Evolutionary conservation across 2,329 filamentous ascomycete species (phyloP).

Genomic region (Chaetomium strumarium): DNA sequence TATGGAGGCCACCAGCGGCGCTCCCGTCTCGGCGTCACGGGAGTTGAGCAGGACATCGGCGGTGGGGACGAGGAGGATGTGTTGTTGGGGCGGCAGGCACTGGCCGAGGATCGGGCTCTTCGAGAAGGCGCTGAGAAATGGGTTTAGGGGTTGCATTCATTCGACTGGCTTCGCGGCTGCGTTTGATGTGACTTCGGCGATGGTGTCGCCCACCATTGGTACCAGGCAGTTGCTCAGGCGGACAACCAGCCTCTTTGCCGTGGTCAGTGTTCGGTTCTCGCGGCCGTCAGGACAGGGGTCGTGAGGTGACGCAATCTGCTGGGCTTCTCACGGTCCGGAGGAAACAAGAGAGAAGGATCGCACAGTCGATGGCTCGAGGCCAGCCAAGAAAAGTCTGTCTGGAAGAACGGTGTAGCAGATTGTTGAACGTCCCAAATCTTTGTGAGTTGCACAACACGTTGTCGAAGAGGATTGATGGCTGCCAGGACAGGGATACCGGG

Average conservation of each 20-base stretch:
- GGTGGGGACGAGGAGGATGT: slow-evolving; percentile 88
- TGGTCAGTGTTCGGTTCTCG: not conserved
- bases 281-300: no score
- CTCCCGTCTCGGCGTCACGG: slow-evolving; percentile 80
- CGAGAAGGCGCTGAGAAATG: slow-evolving; percentile 97
- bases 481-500: no score
- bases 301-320: no score
- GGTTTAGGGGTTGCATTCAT: slow-evolving; percentile 97
- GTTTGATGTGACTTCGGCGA: slow-evolving; percentile 15
- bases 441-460: no score
- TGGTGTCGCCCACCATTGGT: slow-evolving; percentile 21
- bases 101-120: slow-evolving; percentile 87
- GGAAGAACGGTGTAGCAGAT: no score
- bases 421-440: no score
- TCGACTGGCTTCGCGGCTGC: slow-evolving; percentile 25
- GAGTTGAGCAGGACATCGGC: slow-evolving; percentile 86
- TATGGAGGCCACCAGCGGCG: slow-evolving; percentile 71
- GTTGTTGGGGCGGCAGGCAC: slow-evolving; percentile 85
- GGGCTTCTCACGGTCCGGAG: no score
- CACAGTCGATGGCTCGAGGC: no score
- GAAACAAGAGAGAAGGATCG: no score
- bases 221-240: slow-evolving; percentile 4
- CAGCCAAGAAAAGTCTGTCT: no score
- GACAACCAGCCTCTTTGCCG: slow-evolving; percentile 8
- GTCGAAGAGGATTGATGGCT: no score